Percentiles rank a stretch among this genome's conserved stretches.
Conservation (phyloP, 192 early-diverging fungal species). For the Entomortierella parvispora region DNA sequence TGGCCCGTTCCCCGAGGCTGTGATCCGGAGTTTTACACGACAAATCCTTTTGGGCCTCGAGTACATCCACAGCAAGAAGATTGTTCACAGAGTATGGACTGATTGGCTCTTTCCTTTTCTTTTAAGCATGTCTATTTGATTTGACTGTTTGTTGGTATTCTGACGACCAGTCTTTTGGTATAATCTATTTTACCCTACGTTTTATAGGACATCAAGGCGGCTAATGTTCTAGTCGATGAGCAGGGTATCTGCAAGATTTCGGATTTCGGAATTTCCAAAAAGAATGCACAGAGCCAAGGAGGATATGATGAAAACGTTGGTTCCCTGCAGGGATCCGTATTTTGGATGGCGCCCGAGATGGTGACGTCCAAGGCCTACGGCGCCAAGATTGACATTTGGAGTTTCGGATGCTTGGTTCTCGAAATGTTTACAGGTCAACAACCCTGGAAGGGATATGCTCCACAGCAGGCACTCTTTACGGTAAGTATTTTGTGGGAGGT, state of each 20-base stretch:
- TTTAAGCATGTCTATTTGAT: neutral
- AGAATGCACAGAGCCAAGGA: conserved; percentile 57
- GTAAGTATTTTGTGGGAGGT: conserved; percentile 29
- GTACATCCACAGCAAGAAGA: conserved; percentile 83
- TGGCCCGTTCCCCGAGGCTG: conserved; percentile 77
- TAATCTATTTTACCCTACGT: neutral
- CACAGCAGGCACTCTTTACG: conserved; percentile 64
- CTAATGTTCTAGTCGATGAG: conserved; percentile 81
- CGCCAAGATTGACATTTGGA: conserved; percentile 96
- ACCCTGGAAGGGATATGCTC: conserved; percentile 73
- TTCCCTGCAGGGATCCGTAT: conserved; percentile 80
- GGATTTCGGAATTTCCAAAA: conserved; percentile 96
- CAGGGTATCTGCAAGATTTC: conserved; percentile 94
- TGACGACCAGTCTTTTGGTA: neutral
- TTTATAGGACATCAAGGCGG: conserved; percentile 80
- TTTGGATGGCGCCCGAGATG: conserved; percentile 98
- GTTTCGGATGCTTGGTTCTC: conserved; percentile 86
- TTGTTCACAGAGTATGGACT: conserved; percentile 71
- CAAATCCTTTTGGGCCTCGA: conserved; percentile 88
- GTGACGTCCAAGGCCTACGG: conserved; percentile 82
- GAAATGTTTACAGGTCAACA: conserved; percentile 95
- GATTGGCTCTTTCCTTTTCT: neutral
- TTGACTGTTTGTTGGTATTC: neutral
- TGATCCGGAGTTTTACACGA: conserved; percentile 76
- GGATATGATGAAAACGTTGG: conserved; percentile 46